These are phyloP conservation scores for Brassica carinata DNA, from an alignment of 345 rosid genomes.

Conservation along the genomic window DNA sequence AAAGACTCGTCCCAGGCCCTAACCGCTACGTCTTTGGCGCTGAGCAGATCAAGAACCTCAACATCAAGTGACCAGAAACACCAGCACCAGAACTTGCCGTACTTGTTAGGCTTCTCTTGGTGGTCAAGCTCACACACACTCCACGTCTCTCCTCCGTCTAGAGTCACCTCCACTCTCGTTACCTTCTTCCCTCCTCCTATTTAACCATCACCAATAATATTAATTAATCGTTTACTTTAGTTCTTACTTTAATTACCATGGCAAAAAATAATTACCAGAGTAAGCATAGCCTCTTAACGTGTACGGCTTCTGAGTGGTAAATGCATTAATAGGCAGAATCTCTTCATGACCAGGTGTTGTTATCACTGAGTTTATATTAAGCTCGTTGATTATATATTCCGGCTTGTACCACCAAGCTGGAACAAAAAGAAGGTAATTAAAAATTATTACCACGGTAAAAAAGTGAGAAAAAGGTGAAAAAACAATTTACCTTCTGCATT, in stretches of 20 bases:
- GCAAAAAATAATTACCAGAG: constrained; percentile 54
- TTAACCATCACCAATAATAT: neutral
- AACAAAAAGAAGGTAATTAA: neutral
- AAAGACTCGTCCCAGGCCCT: constrained; percentile 95
- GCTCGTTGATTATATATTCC: constrained; percentile 80
- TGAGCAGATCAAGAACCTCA: constrained; percentile 74
- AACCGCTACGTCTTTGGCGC: constrained; percentile 83
- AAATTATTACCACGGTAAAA: neutral
- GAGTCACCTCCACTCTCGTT: constrained; percentile 87
- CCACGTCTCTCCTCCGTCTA: constrained; percentile 97
- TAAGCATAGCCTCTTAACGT: constrained; percentile 82
- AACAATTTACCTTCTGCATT: constrained; percentile 68
- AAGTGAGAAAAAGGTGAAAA: neutral
- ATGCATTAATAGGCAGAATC: constrained; percentile 75
- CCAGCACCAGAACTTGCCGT: constrained; percentile 92
- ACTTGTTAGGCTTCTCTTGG: constrained; percentile 71
- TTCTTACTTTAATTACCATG: neutral
- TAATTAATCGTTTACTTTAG: neutral
- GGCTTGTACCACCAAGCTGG: constrained; percentile 98
- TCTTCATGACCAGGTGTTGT: constrained; percentile 89
- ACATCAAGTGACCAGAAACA: constrained; percentile 94
- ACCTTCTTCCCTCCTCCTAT: constrained; percentile 94
- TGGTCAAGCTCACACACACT: constrained; percentile 72
- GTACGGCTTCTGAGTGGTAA: constrained; percentile 82
- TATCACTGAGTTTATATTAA: constrained; percentile 85